Conservation (phyloP, 306 rosid genomes). For the Rosa rugosa region DNA sequence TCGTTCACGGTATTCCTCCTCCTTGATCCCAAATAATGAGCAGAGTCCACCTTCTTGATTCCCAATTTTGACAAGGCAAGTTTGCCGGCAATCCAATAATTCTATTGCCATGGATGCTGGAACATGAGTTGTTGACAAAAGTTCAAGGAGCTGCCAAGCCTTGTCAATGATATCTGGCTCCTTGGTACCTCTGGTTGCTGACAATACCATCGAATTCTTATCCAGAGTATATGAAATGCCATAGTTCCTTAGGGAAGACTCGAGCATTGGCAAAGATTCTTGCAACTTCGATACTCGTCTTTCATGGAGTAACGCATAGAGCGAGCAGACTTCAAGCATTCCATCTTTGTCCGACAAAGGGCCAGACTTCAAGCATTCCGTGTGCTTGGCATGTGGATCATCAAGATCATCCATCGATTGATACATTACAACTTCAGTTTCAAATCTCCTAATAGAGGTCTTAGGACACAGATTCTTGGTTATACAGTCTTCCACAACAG, state of each 20-base stretch:
- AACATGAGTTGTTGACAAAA: neutral
- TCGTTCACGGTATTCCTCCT: no score
- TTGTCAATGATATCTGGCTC: no score
- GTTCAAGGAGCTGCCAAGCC: neutral
- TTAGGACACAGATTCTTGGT: neutral
- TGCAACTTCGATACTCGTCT: neutral
- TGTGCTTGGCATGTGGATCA: neutral
- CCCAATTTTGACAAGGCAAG: neutral
- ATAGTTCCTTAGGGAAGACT: no score
- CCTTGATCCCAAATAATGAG: no score
- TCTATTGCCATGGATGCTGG: neutral
- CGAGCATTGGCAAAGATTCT: no score
- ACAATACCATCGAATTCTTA: neutral
- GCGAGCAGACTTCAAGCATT: neutral
- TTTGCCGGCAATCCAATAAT: neutral
- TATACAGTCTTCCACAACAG: neutral
- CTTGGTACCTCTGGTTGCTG: neutral
- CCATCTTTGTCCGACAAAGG: neutral
- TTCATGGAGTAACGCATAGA: neutral
- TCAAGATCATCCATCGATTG: neutral
- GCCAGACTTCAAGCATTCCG: no score
- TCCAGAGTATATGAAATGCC: neutral
- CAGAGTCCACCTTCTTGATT: neutral
- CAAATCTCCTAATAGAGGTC: neutral
- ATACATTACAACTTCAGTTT: no score